phyloP scores from a whole-genome alignment of 2,329 filamentous ascomycete species.

The Chalaropsis thielavioides region DNA sequence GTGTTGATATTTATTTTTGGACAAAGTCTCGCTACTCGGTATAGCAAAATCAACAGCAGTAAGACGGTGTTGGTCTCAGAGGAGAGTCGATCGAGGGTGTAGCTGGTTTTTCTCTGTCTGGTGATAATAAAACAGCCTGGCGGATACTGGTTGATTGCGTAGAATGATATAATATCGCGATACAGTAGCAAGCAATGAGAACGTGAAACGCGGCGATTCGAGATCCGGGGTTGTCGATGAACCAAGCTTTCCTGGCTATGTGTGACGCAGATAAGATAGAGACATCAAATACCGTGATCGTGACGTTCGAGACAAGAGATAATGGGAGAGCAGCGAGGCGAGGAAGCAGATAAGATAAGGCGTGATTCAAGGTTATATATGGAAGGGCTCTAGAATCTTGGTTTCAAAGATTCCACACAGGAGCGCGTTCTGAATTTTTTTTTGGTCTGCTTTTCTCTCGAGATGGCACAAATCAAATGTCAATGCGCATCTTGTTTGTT shows the following conservation, averaged over 20 bases:
- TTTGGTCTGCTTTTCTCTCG: not conserved
- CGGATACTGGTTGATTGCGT: not conserved
- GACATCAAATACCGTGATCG: not conserved
- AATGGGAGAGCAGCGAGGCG: not conserved
- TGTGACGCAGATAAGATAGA: not conserved
- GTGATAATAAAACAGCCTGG: not conserved
- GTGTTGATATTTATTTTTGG: not conserved
- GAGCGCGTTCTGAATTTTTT: not conserved
- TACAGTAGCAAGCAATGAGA: not conserved
- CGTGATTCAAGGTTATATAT: conserved; percentile 4
- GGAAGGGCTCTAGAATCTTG: conserved; percentile 1
- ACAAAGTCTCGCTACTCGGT: not conserved
- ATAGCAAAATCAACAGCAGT: not conserved
- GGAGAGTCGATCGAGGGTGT: not conserved
- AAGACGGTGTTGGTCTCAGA: not conserved
- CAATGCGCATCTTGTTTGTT: not conserved
- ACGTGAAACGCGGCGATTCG: not conserved
- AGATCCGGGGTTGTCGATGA: not conserved
- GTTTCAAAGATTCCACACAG: not conserved
- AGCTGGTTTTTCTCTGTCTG: not conserved
- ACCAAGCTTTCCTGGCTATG: not conserved
- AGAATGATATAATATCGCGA: not conserved
- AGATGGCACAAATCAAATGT: conserved; percentile 4
- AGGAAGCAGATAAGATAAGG: conserved; percentile 5
- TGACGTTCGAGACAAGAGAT: not conserved